A percentile compares a stretch with the other conserved stretches of the same genome.
Conservation (phyloP, 2,329 filamentous ascomycete species). For the Colletotrichum lini region DNA sequence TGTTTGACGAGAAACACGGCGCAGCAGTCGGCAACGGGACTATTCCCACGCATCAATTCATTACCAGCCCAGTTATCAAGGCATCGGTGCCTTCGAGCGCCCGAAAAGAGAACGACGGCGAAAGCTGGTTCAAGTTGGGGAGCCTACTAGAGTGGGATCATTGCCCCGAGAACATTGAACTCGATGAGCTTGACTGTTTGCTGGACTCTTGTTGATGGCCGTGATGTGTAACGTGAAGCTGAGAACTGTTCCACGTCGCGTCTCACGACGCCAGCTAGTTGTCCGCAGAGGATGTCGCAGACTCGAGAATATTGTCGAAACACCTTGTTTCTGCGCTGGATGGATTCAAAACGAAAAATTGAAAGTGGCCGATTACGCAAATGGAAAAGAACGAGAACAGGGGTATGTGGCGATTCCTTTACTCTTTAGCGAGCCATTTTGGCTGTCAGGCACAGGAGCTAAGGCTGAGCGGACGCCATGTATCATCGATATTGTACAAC, state of each 20-base stretch:
- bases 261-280: constrained; percentile 1
- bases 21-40: constrained; percentile 42
- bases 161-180: constrained; percentile 89
- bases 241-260: constrained; percentile 6
- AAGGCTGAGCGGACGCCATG: constrained; percentile 7
- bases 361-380: neutral
- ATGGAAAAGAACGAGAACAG: neutral
- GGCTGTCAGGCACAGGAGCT: neutral
- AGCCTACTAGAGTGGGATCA: constrained; percentile 71
- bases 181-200: constrained; percentile 93
- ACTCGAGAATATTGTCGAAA: too few relatives aligned
- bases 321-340: neutral
- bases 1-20: constrained; percentile 65
- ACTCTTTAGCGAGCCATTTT: neutral
- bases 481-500: constrained; percentile 19
- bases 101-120: constrained; percentile 57
- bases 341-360: neutral
- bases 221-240: constrained; percentile 26
- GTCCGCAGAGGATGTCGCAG: neutral
- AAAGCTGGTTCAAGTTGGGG: constrained; percentile 62
- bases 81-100: constrained; percentile 51
- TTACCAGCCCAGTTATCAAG: constrained; percentile 71
- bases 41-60: constrained; percentile 57
- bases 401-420: neutral
- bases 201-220: constrained; percentile 77